These are phyloP conservation scores for Phytophthora parvispora DNA, from an alignment of 352 stramenopile species.

Conservation along the genomic window DNA sequence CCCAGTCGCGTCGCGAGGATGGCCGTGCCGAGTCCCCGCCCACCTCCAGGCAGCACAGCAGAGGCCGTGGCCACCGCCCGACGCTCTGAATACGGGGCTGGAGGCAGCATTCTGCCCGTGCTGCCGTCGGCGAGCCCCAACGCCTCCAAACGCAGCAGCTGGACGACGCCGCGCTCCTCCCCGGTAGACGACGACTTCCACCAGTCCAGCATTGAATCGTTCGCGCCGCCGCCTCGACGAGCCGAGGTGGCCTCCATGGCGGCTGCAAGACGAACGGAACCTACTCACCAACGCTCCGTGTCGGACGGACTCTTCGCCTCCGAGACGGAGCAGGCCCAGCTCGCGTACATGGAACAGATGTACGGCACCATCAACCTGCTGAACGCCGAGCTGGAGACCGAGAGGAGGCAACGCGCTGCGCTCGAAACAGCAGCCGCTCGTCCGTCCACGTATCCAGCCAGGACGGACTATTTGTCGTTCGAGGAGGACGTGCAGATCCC, in stretches of 20 bases:
- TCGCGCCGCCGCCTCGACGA: conserved; percentile 21
- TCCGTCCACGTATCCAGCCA: conserved; percentile 25
- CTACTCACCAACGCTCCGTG: conserved; percentile 2
- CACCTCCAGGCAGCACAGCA: conserved; percentile 18
- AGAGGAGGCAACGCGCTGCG: conserved; percentile 38
- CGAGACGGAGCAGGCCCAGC: conserved; percentile 48
- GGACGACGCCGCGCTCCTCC: conserved; percentile 52
- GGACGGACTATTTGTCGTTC: conserved; percentile 31
- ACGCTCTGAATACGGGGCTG: conserved; percentile 21
- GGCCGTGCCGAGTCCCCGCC: conserved; percentile 36
- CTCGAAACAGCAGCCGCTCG: conserved; percentile 5
- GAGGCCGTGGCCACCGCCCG: conserved; percentile 35
- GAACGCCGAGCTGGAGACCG: conserved; percentile 56
- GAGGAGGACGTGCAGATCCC: conserved; percentile 24
- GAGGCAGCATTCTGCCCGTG: conserved; percentile 50
- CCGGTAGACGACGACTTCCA: conserved; percentile 24
- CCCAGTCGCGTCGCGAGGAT: conserved; percentile 33
- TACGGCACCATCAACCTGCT: conserved; percentile 66
- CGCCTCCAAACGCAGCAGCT: conserved; percentile 52
- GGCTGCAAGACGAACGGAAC: conserved; percentile 17
- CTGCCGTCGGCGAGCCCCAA: conserved; percentile 38
- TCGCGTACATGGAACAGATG: conserved; percentile 82
- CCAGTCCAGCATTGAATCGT: conserved; percentile 12
- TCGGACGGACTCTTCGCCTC: conserved; percentile 15
- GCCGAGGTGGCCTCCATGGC: conserved; percentile 14